Evolutionary conservation across 495 filamentous ascomycete genomes (phyloP).

Genomic region (Mycothermus thermophilus): DNA sequence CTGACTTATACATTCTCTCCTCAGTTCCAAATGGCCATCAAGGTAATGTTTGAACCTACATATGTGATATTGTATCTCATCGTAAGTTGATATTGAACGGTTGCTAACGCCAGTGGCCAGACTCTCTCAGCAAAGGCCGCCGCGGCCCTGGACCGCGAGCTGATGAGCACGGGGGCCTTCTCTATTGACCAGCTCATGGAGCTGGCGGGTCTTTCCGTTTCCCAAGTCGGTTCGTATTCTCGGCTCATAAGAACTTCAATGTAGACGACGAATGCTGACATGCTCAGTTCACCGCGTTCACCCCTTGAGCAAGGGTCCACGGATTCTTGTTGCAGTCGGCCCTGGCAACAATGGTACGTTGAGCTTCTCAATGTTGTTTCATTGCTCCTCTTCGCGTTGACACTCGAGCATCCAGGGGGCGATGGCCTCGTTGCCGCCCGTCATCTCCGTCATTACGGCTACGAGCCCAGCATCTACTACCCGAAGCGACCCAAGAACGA

Average conservation of each 20-base stretch:
- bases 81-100: background rate
- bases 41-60: too few species aligned
- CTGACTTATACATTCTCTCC: too few species aligned
- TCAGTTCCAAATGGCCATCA: too few species aligned
- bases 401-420: slow-evolving; percentile 42
- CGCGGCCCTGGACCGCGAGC: slow-evolving; percentile 75
- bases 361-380: slow-evolving; percentile 2
- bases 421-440: slow-evolving; percentile 92
- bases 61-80: background rate
- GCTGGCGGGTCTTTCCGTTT: slow-evolving; percentile 81
- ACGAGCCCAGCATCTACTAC: slow-evolving; percentile 81
- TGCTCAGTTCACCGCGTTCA: slow-evolving; percentile 66
- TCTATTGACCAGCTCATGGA: slow-evolving; percentile 97
- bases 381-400: slow-evolving; percentile 15
- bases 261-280: too few species aligned
- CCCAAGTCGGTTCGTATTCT: slow-evolving; percentile 70
- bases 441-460: slow-evolving; percentile 89
- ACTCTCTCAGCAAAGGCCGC: slow-evolving; percentile 80
- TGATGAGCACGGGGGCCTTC: slow-evolving; percentile 87
- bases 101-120: slow-evolving; percentile 28
- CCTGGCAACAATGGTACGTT: slow-evolving; percentile 82
- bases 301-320: slow-evolving; percentile 54
- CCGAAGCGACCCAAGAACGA: slow-evolving; percentile 84
- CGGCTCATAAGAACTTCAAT: too few species aligned
- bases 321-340: slow-evolving; percentile 78